These are phyloP conservation scores for Allantophomopsis lycopodina DNA, from an alignment of 2,329 filamentous ascomycete genomes.

Conservation along the genomic window DNA sequence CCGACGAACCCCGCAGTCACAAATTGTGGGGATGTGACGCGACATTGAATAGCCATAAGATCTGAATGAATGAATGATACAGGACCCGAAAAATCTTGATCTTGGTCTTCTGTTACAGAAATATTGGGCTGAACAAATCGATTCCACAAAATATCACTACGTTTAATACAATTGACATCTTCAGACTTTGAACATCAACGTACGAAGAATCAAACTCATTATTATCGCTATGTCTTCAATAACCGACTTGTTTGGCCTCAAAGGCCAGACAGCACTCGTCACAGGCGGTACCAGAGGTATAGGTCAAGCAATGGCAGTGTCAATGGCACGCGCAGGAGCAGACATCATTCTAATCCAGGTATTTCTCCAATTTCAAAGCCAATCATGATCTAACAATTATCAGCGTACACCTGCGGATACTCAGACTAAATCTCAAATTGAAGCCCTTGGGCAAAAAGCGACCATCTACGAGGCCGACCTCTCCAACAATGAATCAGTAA, in stretches of 20 bases:
- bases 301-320: slow-evolving; percentile 21
- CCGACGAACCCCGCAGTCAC: too few relatives aligned
- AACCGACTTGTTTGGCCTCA: slow-evolving; percentile 17
- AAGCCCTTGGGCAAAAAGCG: slow-evolving; percentile 51
- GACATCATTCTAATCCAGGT: slow-evolving; percentile 25
- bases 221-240: not conserved
- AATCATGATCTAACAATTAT: not conserved
- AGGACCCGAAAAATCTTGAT: too few relatives aligned
- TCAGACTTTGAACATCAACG: too few relatives aligned
- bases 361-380: not conserved
- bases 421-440: slow-evolving; percentile 21
- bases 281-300: slow-evolving; percentile 24
- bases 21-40: too few relatives aligned
- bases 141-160: too few relatives aligned
- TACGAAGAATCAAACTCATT: too few relatives aligned
- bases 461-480: slow-evolving; percentile 60
- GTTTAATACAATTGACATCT: too few relatives aligned
- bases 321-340: slow-evolving; percentile 23
- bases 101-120: too few relatives aligned
- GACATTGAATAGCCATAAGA: too few relatives aligned
- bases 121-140: too few relatives aligned
- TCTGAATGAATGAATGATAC: too few relatives aligned
- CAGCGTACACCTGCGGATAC: too few relatives aligned
- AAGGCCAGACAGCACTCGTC: slow-evolving; percentile 22
- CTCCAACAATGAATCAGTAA: slow-evolving; percentile 42